Evolutionary conservation across 2,329 filamentous ascomycete genomes (phyloP), one percentile per base, ranked within the genome.

Genomic region (Fusarium abutilonis): DNA sequence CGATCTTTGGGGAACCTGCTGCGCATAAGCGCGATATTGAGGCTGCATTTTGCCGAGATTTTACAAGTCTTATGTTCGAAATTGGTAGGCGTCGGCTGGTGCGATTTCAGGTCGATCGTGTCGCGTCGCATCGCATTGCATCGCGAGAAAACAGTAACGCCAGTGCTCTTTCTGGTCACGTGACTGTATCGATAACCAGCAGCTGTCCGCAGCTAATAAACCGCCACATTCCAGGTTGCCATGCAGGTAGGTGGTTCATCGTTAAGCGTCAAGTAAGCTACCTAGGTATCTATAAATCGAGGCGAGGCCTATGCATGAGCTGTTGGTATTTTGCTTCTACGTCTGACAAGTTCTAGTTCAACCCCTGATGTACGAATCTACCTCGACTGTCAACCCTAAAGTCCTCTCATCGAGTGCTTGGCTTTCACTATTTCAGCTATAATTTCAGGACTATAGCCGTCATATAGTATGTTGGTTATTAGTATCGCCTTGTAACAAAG

Each of bases 11-110:
- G 81, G 77, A 67, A 77, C 75, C 73, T 81, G 82, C 66, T 82
- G 81, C 71, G 79, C 77, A 73, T 81, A 83, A 52, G 75, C 74
- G 63, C 82, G 82, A 71, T 82, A 85, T 64, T 82, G 80, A 55
- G 77, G 75, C 75, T 85, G 83, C 83, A 85, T 85, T 47, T 64
- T 51, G 46, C 43, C 48, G n/a, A 31, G 23, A 48, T 26, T 46
- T 56, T 40, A 38, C 35, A 45, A 31, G 15, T 48, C 19, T 58
- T 41, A n/a, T 32, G 48, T 54, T 62, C 34, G 45, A 13, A 43
- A 50, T 53, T 51, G 50, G 38, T 59, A 38, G 51, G 39, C 31
- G 59, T 56, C 44, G 45, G 44, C 43, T 60, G 43, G 58, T 52
- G 50, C 50, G 23, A 43, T 60, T 59, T 53, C 46, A 52, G 32